Conservation (phyloP, 2,329 filamentous ascomycete genomes). For the Ophiostoma sp. region DNA sequence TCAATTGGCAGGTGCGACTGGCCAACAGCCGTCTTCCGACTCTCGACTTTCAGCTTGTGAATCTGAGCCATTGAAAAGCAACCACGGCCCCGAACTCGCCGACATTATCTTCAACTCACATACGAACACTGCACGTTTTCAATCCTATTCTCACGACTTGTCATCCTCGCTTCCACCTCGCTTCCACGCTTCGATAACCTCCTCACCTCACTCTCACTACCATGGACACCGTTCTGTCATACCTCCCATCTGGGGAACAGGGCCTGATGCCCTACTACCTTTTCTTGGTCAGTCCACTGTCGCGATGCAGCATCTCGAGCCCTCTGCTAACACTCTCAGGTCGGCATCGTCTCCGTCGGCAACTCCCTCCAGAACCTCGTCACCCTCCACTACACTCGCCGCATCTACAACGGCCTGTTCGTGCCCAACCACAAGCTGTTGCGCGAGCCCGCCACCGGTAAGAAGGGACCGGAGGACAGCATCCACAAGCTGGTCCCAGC, state of each 20-base stretch:
- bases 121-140: no score
- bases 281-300: conserved; percentile 48
- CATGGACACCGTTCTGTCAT: conserved; percentile 50
- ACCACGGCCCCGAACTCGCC: not conserved
- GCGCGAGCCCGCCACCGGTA: conserved; percentile 37
- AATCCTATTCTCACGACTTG: not conserved
- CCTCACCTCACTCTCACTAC: not conserved
- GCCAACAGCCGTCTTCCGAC: not conserved
- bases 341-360: conserved; percentile 76
- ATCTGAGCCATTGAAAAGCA: not conserved
- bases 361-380: conserved; percentile 84
- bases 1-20: not conserved
- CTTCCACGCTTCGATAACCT: not conserved
- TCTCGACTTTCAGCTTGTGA: not conserved
- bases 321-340: conserved; percentile 48
- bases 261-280: conserved; percentile 62
- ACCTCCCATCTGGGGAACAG: conserved; percentile 51
- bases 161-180: not conserved
- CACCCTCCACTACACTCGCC: conserved; percentile 78
- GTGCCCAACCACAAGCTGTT: conserved; percentile 50
- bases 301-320: not conserved
- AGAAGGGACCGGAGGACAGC: conserved; percentile 52
- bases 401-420: conserved; percentile 75
- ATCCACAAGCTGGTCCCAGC: conserved; percentile 53
- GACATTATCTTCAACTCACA: no score